Conservation (phyloP, 2,329 filamentous ascomycete genomes). For the Sclerotinia glacialis region DNA sequence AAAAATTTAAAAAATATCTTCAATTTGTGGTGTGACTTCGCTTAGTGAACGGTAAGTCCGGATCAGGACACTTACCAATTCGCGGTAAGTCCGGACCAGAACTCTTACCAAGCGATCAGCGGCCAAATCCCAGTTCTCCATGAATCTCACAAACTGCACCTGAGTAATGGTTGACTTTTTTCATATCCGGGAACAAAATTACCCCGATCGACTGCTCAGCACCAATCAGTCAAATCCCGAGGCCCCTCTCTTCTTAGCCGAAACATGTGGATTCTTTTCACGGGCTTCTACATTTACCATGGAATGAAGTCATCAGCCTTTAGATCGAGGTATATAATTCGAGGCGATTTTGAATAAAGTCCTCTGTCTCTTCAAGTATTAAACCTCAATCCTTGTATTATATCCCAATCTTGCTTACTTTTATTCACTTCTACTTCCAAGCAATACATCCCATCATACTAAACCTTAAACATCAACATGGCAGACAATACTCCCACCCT, state of each 20-base stretch:
- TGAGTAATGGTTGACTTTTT: neutral
- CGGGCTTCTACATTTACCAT: neutral
- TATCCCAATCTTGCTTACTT: too few relatives aligned
- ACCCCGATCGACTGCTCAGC: neutral
- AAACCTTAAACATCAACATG: constrained; percentile 18
- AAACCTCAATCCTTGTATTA: neutral
- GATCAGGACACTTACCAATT: too few relatives aligned
- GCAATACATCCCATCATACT: neutral
- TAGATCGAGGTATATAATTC: neutral
- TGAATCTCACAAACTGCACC: neutral
- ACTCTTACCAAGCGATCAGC: too few relatives aligned
- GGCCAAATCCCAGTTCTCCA: neutral
- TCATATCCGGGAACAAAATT: neutral
- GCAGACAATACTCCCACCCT: constrained; percentile 30
- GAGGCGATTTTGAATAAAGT: neutral
- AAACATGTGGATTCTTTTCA: neutral
- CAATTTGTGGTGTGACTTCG: too few relatives aligned
- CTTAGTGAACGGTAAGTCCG: too few relatives aligned
- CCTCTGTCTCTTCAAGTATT: neutral
- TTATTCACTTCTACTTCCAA: neutral
- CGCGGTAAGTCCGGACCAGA: too few relatives aligned
- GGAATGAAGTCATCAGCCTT: neutral
- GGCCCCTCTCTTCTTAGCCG: constrained; percentile 4
- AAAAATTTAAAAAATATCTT: too few relatives aligned
- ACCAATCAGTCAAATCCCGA: neutral